Evolutionary conservation across 768 basidiomycete genomes (phyloP), one percentile per base, ranked within the genome.

Genomic region (Tricholomella constricta): DNA sequence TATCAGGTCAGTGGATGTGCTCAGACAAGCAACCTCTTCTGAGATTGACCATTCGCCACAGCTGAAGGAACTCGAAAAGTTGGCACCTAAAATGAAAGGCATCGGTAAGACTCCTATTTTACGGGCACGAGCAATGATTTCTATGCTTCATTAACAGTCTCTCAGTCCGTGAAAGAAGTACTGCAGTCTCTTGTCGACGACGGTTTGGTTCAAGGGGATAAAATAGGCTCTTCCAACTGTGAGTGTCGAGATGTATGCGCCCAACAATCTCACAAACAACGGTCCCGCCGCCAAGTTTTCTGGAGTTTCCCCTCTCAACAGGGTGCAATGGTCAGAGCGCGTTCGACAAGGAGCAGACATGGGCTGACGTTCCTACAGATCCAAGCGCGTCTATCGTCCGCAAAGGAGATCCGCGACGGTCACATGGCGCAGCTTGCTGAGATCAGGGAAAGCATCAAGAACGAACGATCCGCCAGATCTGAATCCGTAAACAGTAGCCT

Each of bases 151-250:
- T 32, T 40, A 48, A 17, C 56, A 93, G 94, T 95, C 1, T 86
- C 88, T 9, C 94, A 96, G 67, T 85, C 88, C 2, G 89, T 98
- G 35, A 97, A 97, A 65, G 94, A 98, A 60, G 88, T 96, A 0
- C 69, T 97, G 2, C 89, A 93, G 62, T 86, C 88, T 2, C 79
- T 98, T 25, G 85, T 93, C 9, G 89, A 94, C 58, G 94, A 97
- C 61, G 85, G 87, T 1, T 75, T 94, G 25, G 92, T 96, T 20
- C 85, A 89, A 64, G 77, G 76, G 40, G 95, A 98, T 69, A 98
- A 98, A 72, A 94, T 96, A 51, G 94, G 94, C 27, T 89, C 94
- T 8, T 92, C 91, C 3, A 97, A 96, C 65, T 97, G 94, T 93
- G 65, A 61, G 87, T 53, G 17, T n/a, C 25, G 43, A 49, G 44